Evolutionary conservation across 805 yeast species (phyloP).

Genomic region (Suhomyces canberraensis): DNA sequence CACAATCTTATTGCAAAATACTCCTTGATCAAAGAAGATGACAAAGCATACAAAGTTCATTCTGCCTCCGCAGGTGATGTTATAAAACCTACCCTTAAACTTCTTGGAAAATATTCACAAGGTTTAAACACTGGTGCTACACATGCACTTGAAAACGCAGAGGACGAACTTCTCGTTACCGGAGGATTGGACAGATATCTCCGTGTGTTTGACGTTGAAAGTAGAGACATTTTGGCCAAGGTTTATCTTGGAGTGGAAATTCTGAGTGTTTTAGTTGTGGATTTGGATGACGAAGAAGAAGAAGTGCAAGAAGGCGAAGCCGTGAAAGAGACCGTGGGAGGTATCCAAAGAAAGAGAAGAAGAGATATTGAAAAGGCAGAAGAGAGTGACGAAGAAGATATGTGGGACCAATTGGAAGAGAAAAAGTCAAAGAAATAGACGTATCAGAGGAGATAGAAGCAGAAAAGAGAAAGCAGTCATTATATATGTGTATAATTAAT

Average conservation of each 20-base stretch:
- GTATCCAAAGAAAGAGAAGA: conserved; percentile 19
- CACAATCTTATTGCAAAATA: conserved; percentile 61
- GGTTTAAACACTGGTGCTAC: conserved; percentile 63
- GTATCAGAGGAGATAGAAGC: conserved; percentile 15
- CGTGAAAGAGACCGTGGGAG: conserved; percentile 5
- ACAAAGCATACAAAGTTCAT: conserved; percentile 31
- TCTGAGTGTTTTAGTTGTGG: conserved; percentile 48
- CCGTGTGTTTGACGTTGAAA: conserved; percentile 64
- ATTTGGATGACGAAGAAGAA: conserved; percentile 41
- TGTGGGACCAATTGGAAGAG: conserved; percentile 38
- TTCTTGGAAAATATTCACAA: conserved; percentile 59
- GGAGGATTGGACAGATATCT: conserved; percentile 90
- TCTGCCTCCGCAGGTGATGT: conserved; percentile 48
- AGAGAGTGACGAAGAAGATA: conserved; percentile 34
- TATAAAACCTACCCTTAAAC: conserved; percentile 43
- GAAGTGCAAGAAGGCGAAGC: conserved; percentile 24
- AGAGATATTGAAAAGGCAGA: conserved; percentile 22
- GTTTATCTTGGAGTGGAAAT: conserved; percentile 76
- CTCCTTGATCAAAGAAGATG: conserved; percentile 33
- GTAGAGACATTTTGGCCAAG: conserved; percentile 63
- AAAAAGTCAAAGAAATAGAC: conserved; percentile 33
- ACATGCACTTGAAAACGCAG: conserved; percentile 54
- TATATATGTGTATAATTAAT: no score
- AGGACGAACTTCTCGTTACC: conserved; percentile 51
- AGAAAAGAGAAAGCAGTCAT: no score